phyloP scores from a whole-genome alignment of 1,284 basidiomycete genomes.

The Irpex lacteus region DNA sequence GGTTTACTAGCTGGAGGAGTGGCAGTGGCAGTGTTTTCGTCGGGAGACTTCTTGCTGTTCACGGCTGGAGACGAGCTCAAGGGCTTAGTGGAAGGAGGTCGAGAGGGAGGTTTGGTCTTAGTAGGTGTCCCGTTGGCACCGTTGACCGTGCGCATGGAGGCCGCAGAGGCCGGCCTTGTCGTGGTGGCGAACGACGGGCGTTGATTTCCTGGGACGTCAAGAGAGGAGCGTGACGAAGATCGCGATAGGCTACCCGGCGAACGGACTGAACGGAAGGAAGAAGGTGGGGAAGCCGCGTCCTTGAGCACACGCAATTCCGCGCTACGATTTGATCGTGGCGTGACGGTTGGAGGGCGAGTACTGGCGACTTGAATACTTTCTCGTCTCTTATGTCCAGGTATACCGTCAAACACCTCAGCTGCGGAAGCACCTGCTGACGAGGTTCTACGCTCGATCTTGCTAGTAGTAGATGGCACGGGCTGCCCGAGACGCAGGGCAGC shows the following conservation, averaged over 20 bases:
- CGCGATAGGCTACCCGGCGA: slow-evolving; percentile 19
- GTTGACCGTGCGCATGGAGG: slow-evolving; percentile 13
- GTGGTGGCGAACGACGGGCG: slow-evolving; percentile 14
- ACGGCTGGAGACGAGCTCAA: slow-evolving; percentile 3
- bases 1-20: slow-evolving; percentile 19
- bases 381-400: slow-evolving; percentile 78
- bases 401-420: slow-evolving; percentile 61
- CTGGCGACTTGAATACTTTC: slow-evolving; percentile 71
- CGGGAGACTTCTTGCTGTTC: slow-evolving; percentile 16
- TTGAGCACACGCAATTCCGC: slow-evolving; percentile 61
- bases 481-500: slow-evolving; percentile 63
- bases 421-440: background rate
- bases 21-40: slow-evolving; percentile 15
- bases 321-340: slow-evolving; percentile 68
- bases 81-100: slow-evolving; percentile 13
- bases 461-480: slow-evolving; percentile 13
- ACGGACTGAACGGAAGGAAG: slow-evolving; percentile 48
- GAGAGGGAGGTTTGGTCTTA: slow-evolving; percentile 9
- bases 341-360: slow-evolving; percentile 56
- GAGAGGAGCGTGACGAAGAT: slow-evolving; percentile 26
- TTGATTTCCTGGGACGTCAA: slow-evolving; percentile 19
- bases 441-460: slow-evolving; percentile 11
- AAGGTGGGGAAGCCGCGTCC: slow-evolving; percentile 53
- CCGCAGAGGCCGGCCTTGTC: slow-evolving; percentile 25
- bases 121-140: background rate